Base-by-base conservation (phyloP, 139 green algal genomes). In the Chlorella sp. region DNA sequence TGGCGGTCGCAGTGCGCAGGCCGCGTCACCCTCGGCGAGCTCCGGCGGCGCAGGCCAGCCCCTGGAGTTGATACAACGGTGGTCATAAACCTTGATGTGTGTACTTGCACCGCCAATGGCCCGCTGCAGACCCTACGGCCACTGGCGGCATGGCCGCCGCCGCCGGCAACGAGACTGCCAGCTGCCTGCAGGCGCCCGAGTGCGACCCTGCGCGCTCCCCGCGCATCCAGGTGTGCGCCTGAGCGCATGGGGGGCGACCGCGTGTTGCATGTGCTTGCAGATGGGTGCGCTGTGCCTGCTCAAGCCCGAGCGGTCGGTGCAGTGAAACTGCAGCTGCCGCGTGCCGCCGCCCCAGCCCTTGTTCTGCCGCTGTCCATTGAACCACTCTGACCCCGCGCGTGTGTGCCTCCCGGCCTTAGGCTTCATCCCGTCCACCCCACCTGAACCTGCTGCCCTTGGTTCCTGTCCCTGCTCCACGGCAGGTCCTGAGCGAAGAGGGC, bases 401-500 rank as follows among this genome's bases (percentile, higher is more conserved):
- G 48, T 57, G 48, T 57, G 48, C 48, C 48, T 9, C 48, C 48
- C 48, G 48, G 9, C 48, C 48, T 9, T 57, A 9, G 7, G 9
- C 48, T 9, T 57, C 7, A 57, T 5, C 9, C 48, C n/a, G n/a
- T 57, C 48, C 48, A 5, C 48, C 7, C 48, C 48, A 5, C 48
- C 48, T 57, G 48, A 5, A 5, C 48, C 48, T 57, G 48, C 48
- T 57, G 48, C n/a, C n/a, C n/a, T n/a, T n/a, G n/a, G n/a, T 57
- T 2, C 21, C 64, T 30, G 32, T 78, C 39, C n/a, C n/a, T n/a
- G n/a, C n/a, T n/a, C n/a, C n/a, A n/a, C n/a, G n/a, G n/a, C n/a
- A n/a, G n/a, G n/a, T n/a, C n/a, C n/a, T n/a, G n/a, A n/a, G n/a
- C 48, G 86, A 83, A 0, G 90, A 92, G 26, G 86, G 86, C 19